These are phyloP conservation scores for Yamadazyma nakazawae DNA, from an alignment of 805 yeast genomes.

Conservation along the genomic window DNA sequence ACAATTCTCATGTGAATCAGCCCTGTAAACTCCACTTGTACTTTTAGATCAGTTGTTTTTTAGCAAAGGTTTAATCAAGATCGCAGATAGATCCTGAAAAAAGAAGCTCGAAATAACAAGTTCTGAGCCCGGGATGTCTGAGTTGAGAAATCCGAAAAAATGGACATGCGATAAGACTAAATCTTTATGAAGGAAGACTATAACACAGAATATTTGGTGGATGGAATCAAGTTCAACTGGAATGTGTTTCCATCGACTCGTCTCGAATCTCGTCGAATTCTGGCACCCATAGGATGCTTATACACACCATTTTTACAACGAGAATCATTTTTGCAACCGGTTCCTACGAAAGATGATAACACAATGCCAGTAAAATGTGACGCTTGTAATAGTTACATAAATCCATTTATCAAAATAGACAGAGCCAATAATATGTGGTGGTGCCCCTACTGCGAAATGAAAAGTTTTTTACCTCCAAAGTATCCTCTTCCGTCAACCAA, in stretches of 20 bases:
- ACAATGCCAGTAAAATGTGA: slow-evolving; percentile 20
- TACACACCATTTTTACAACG: slow-evolving; percentile 23
- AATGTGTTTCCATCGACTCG: slow-evolving; percentile 46
- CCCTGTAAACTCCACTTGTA: too few species aligned
- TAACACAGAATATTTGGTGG: not conserved
- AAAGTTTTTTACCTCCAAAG: slow-evolving; percentile 20
- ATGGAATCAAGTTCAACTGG: slow-evolving; percentile 55
- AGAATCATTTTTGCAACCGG: not conserved
- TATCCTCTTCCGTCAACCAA: slow-evolving; percentile 15
- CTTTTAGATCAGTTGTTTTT: too few species aligned
- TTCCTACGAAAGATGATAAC: not conserved
- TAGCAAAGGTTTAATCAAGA: too few species aligned
- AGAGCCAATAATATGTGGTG: slow-evolving; percentile 32
- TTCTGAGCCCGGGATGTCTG: not conserved
- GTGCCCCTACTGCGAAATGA: slow-evolving; percentile 35
- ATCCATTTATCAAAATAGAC: slow-evolving; percentile 29
- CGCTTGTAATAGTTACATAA: slow-evolving; percentile 26
- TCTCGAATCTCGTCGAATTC: slow-evolving; percentile 29
- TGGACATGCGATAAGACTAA: not conserved
- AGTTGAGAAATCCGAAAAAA: not conserved
- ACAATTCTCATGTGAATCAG: too few species aligned
- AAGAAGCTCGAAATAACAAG: too few species aligned
- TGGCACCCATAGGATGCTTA: slow-evolving; percentile 37
- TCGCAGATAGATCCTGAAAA: too few species aligned
- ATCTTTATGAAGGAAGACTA: slow-evolving; percentile 6